phyloP scores from a whole-genome alignment of 2,329 filamentous ascomycete genomes.

The Ophiocordyceps robertsii region DNA sequence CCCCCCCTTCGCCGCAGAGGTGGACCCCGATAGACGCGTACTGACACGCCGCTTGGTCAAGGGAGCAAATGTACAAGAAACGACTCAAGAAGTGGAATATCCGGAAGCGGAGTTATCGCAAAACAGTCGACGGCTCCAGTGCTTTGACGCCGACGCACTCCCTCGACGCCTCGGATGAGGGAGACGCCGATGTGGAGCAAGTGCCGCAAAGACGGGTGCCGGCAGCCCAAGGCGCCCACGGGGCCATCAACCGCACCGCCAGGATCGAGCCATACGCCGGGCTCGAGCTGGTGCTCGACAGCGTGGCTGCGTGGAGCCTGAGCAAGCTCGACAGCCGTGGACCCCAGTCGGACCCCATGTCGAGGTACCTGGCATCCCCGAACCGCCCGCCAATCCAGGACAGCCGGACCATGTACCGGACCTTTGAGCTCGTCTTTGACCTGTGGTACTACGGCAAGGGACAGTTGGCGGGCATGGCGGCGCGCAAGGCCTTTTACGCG shows the following conservation, averaged over 20 bases:
- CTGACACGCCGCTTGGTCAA: constrained; percentile 4
- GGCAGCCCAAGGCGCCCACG: neutral
- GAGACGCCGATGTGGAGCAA: constrained; percentile 1
- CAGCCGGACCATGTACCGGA: constrained; percentile 25
- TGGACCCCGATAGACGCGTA: neutral
- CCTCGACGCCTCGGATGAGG: neutral
- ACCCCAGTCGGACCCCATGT: constrained; percentile 19
- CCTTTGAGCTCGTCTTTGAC: constrained; percentile 23
- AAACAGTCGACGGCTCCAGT: constrained; percentile 3
- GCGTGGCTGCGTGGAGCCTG: constrained; percentile 20
- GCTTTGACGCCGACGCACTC: constrained; percentile 3
- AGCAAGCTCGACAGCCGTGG: constrained; percentile 17
- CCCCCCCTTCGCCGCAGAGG: neutral
- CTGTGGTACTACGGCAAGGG: constrained; percentile 22
- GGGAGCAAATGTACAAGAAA: constrained; percentile 27
- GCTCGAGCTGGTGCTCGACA: constrained; percentile 19
- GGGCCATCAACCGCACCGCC: constrained; percentile 10
- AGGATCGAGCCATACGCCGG: constrained; percentile 13
- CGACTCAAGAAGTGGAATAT: constrained; percentile 24
- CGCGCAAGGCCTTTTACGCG: constrained; percentile 19
- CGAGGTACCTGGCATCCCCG: constrained; percentile 19
- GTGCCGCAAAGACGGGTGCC: neutral
- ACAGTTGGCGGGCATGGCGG: constrained; percentile 21
- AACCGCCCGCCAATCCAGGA: constrained; percentile 22
- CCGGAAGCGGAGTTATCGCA: constrained; percentile 21